These are phyloP conservation scores for Penicillium thymicola DNA, from an alignment of 2,329 filamentous ascomycete genomes.

Conservation along the genomic window DNA sequence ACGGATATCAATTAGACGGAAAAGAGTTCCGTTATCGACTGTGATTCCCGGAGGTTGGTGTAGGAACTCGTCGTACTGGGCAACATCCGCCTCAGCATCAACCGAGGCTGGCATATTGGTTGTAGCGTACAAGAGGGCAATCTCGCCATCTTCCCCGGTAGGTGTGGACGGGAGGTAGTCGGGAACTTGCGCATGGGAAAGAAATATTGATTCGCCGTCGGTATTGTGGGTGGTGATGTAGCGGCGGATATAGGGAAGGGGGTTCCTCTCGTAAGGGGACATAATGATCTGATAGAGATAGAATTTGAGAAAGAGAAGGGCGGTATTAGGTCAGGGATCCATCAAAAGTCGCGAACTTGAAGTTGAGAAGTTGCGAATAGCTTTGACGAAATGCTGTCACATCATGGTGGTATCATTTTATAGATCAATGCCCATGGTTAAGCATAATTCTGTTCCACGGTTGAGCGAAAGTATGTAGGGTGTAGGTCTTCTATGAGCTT, in stretches of 20 bases:
- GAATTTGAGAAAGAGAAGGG: not conserved
- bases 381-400: not conserved
- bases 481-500: not conserved
- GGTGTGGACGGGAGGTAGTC: constrained; percentile 31
- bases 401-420: constrained; percentile 14
- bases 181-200: constrained; percentile 33
- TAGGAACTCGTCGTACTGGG: constrained; percentile 33
- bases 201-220: constrained; percentile 38
- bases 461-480: not conserved
- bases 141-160: constrained; percentile 30
- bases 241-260: constrained; percentile 34
- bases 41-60: constrained; percentile 35
- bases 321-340: no score
- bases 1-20: constrained; percentile 35
- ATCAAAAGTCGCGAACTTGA: not conserved
- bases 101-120: constrained; percentile 26
- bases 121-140: constrained; percentile 32
- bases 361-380: not conserved
- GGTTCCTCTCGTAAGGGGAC: constrained; percentile 21
- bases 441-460: not conserved
- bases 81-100: constrained; percentile 33
- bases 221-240: constrained; percentile 40
- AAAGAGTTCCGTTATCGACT: constrained; percentile 30
- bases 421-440: not conserved
- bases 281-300: constrained; percentile 4